Evolutionary conservation across 805 yeast species (phyloP), one percentile per base, ranked within the genome.

Genomic region (Pichia californica): DNA sequence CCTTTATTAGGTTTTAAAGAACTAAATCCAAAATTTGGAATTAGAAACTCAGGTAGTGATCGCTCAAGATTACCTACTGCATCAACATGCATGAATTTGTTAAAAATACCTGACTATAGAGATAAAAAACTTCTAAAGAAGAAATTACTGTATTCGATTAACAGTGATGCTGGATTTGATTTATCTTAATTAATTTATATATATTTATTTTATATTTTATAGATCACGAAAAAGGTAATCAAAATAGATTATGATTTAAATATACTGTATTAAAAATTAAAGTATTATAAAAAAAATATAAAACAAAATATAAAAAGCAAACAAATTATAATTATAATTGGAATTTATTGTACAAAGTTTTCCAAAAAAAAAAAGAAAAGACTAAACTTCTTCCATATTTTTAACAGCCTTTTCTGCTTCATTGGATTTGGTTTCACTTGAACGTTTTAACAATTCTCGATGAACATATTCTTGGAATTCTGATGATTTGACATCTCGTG

Each of bases 51-150:
- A 0, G 93, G 91, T 0, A 43, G 58, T 9, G 76, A 75, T 23
- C 19, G 23, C 2, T 69, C 68, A 2, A 66, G 94, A 26, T 66
- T 93, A 31, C 99, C 99, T 0, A 87, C 97, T 0, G 84, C 98
- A 0, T 79, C 96, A 0, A 93, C 99, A 0, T 93, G 99, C 69
- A 86, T 88, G 26, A 93, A 93, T 57, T 63, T 93, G 45, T 67
- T 93, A 48, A 88, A 83, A 55, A 62, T 93, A 23, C 99, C 99
- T 0, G 83, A 88, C 57, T 93, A 93, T 60, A 64, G 68, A 50
- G 67, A 83, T 52, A 83, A 79, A 54, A 61, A 68, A 32, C 21
- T 73, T 2, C 63, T 93, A 34, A 71, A 71, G 44, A 64, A 72
- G 34, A 89, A 88, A 59, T 62, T 91, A 41, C 57, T 88, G 20